Percentiles rank a stretch among this genome's conserved stretches.
Conservation (phyloP, 257 asterid species). For the Rubia yunnanensis region DNA sequence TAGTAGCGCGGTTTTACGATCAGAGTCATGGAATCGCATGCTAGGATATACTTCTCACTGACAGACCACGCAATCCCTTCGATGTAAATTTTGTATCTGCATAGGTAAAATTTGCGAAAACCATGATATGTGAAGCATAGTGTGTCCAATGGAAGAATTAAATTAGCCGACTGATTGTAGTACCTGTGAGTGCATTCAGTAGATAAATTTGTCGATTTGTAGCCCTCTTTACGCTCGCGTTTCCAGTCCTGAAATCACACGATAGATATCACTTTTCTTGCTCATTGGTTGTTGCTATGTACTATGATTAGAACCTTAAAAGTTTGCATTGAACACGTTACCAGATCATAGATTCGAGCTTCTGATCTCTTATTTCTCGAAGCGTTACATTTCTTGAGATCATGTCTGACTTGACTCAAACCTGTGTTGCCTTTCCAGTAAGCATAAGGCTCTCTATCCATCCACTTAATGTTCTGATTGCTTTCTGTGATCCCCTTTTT, state of each 20-base stretch:
- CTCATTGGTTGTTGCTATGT: no score
- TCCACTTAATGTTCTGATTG: conserved; percentile 45
- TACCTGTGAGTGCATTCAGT: conserved; percentile 71
- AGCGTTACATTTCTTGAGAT: conserved; percentile 47
- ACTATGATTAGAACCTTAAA: background rate
- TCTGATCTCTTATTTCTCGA: conserved; percentile 38
- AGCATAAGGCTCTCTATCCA: conserved; percentile 69
- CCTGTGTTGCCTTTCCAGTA: conserved; percentile 63
- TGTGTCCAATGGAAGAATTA: background rate
- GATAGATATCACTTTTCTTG: no score
- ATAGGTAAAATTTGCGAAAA: background rate
- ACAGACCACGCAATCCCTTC: conserved; percentile 93
- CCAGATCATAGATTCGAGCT: conserved; percentile 42
- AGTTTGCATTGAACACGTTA: conserved; percentile 13
- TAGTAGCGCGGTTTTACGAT: conserved; percentile 45
- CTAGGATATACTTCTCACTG: conserved; percentile 77
- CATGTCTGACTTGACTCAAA: conserved; percentile 31
- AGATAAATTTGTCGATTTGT: conserved; percentile 45
- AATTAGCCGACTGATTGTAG: background rate
- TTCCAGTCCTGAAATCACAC: conserved; percentile 54
- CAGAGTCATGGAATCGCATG: conserved; percentile 72
- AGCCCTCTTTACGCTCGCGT: conserved; percentile 46
- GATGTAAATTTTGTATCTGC: conserved; percentile 70
- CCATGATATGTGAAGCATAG: background rate
- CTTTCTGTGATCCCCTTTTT: conserved; percentile 50